A percentile compares a stretch with the other conserved stretches of the same genome.
These are phyloP conservation scores for Metschnikowia lochheadii DNA, from an alignment of 805 yeast genomes.

Conservation along the genomic window DNA sequence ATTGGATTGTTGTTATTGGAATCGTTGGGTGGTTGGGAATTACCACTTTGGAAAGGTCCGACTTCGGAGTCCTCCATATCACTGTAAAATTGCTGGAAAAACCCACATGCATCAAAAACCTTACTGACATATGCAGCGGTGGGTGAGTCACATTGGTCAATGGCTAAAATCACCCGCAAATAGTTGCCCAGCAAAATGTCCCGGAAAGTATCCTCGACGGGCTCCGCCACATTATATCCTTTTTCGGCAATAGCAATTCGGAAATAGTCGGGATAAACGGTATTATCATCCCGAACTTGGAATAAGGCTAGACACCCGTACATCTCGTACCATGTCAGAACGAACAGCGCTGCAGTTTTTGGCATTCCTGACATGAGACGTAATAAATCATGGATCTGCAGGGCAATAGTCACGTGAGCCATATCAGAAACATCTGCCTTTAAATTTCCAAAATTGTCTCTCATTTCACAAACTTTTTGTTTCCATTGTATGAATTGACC, in stretches of 20 bases:
- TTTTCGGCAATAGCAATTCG: conserved; percentile 30
- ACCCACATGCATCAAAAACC: conserved; percentile 60
- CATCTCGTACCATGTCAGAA: conserved; percentile 68
- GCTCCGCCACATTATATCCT: conserved; percentile 11
- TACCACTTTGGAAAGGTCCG: too few species aligned
- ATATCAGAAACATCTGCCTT: conserved; percentile 21
- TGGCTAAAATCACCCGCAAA: conserved; percentile 52
- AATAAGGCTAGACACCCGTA: conserved; percentile 52
- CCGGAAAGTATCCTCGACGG: conserved; percentile 39
- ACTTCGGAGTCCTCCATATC: conserved; percentile 5
- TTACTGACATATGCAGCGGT: conserved; percentile 62
- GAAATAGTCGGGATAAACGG: conserved; percentile 32
- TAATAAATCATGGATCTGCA: conserved; percentile 40
- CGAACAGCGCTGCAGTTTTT: conserved; percentile 46
- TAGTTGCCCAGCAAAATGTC: conserved; percentile 54
- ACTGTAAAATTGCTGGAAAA: conserved; percentile 39
- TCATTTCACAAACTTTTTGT: conserved; percentile 43
- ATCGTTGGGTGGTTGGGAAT: too few species aligned
- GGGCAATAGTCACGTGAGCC: conserved; percentile 25
- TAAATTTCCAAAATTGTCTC: conserved; percentile 36
- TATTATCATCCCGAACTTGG: conserved; percentile 48
- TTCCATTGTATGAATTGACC: conserved; percentile 50
- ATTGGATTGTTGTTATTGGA: too few species aligned
- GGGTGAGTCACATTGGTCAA: conserved; percentile 58
- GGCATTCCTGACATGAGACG: conserved; percentile 46